Evolutionary conservation across 2,329 filamentous ascomycete genomes (phyloP).

Genomic region (Alternaria panax): DNA sequence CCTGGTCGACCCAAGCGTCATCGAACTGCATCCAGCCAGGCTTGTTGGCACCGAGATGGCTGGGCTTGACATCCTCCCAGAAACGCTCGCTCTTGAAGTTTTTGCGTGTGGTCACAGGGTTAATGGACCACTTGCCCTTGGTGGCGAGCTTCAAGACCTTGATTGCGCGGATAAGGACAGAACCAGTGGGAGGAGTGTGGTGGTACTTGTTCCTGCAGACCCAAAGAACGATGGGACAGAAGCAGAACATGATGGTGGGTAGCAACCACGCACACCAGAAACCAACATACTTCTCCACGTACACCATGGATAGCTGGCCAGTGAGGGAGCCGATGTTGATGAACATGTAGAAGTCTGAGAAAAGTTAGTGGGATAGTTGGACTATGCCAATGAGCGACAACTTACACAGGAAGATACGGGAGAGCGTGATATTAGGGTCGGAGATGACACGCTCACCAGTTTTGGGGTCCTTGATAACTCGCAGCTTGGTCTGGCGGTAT

Average conservation of each 20-base stretch:
- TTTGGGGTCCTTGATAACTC: conserved; percentile 60
- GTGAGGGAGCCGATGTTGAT: conserved; percentile 67
- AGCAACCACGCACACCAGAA: conserved; percentile 77
- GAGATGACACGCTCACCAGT: conserved; percentile 73
- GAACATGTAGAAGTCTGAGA: conserved; percentile 42
- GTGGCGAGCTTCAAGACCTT: conserved; percentile 66
- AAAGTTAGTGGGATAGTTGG: background rate
- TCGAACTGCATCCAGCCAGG: conserved; percentile 83
- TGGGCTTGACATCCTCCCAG: conserved; percentile 75
- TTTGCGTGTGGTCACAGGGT: conserved; percentile 66
- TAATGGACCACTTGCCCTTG: conserved; percentile 69
- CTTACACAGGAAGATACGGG: conserved; percentile 62
- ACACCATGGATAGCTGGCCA: conserved; percentile 76
- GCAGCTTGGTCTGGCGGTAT: conserved; percentile 66
- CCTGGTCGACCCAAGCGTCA: conserved; percentile 77
- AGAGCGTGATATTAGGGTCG: conserved; percentile 72
- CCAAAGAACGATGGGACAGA: conserved; percentile 68
- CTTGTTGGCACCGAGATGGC: conserved; percentile 63
- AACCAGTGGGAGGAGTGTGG: conserved; percentile 72
- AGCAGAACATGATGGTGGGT: conserved; percentile 70
- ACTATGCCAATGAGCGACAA: background rate
- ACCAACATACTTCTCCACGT: conserved; percentile 76
- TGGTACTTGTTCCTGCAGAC: conserved; percentile 68
- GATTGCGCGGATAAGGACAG: conserved; percentile 72
- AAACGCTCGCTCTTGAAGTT: conserved; percentile 65